Evolutionary conservation across 768 basidiomycete species (phyloP).

Genomic region (Polyporus arcularius): DNA sequence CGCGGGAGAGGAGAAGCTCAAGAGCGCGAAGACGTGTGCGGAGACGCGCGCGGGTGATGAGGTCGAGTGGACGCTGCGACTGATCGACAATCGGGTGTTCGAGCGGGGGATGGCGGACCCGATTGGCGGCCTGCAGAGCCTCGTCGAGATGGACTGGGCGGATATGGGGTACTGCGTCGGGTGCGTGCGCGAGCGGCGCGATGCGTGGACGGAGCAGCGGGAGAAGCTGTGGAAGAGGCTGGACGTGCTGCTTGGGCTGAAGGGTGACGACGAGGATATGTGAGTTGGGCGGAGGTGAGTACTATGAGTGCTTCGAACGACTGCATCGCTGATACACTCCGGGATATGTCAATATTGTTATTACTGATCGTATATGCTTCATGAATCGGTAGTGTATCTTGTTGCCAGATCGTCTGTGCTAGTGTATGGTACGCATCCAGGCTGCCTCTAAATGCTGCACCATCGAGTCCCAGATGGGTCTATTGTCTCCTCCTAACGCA

Average conservation of each 20-base stretch:
- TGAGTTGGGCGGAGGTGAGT: no score
- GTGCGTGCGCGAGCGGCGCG: conserved; percentile 33
- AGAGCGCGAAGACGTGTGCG: conserved; percentile 7
- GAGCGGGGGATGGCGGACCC: conserved; percentile 36
- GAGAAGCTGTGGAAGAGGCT: conserved; percentile 36
- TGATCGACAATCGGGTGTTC: conserved; percentile 26
- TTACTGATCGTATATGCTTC: no score
- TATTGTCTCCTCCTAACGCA: no score
- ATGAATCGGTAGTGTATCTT: no score
- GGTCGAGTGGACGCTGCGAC: conserved; percentile 19
- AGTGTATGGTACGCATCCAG: no score
- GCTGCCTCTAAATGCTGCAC: no score
- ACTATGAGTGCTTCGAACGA: no score
- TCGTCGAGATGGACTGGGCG: conserved; percentile 32
- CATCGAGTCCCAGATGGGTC: no score
- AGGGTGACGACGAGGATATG: conserved; percentile 1
- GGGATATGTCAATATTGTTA: no score
- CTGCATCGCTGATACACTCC: no score
- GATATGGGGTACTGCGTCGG: conserved; percentile 36
- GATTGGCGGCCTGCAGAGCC: conserved; percentile 35
- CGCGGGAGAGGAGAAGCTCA: background rate
- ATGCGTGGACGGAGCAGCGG: conserved; percentile 31
- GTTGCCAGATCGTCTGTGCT: no score
- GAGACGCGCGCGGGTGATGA: conserved; percentile 11
- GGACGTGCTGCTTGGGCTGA: conserved; percentile 29